Evolutionary conservation across 805 yeast species (phyloP).

Genomic region (Suhomyces canberraensis): DNA sequence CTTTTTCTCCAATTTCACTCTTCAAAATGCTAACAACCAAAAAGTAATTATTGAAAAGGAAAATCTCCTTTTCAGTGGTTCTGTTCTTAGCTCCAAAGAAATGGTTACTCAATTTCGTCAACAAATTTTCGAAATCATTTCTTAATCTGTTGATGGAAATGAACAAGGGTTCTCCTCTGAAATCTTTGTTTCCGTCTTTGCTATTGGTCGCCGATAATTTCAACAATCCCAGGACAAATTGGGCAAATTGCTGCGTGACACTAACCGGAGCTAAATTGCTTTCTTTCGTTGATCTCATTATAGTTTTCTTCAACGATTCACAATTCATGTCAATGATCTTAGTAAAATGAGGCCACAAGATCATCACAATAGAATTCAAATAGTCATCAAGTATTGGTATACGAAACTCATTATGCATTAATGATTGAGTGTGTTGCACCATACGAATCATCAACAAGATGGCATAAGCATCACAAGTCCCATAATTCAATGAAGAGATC

Average conservation of each 20-base stretch:
- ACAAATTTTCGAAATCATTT: slow-evolving; percentile 73
- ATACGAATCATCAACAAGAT: slow-evolving; percentile 71
- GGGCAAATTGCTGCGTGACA: slow-evolving; percentile 77
- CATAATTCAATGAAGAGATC: slow-evolving; percentile 12
- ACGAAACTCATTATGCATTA: slow-evolving; percentile 59
- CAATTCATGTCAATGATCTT: slow-evolving; percentile 74
- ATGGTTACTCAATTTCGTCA: slow-evolving; percentile 64
- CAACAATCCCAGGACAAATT: slow-evolving; percentile 65
- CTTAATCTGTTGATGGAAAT: slow-evolving; percentile 66
- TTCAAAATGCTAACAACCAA: slow-evolving; percentile 56
- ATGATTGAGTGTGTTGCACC: slow-evolving; percentile 60
- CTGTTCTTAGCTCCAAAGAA: slow-evolving; percentile 33
- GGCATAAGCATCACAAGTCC: slow-evolving; percentile 73
- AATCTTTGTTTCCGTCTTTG: slow-evolving; percentile 14
- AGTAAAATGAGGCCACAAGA: slow-evolving; percentile 87
- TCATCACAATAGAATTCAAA: slow-evolving; percentile 59
- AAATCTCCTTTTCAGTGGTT: slow-evolving; percentile 56
- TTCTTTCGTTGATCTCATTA: slow-evolving; percentile 26
- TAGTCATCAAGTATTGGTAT: slow-evolving; percentile 73
- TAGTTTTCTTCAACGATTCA: slow-evolving; percentile 58
- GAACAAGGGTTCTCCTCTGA: slow-evolving; percentile 65
- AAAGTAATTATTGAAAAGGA: slow-evolving; percentile 70
- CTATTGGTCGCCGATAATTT: slow-evolving; percentile 40
- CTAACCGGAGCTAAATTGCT: slow-evolving; percentile 44
- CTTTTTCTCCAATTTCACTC: slow-evolving; percentile 29